Evolutionary conservation across 176 grass and related monocot genomes (phyloP), one percentile per base, ranked within the genome.

Genomic region (Calamus simplicifolius): DNA sequence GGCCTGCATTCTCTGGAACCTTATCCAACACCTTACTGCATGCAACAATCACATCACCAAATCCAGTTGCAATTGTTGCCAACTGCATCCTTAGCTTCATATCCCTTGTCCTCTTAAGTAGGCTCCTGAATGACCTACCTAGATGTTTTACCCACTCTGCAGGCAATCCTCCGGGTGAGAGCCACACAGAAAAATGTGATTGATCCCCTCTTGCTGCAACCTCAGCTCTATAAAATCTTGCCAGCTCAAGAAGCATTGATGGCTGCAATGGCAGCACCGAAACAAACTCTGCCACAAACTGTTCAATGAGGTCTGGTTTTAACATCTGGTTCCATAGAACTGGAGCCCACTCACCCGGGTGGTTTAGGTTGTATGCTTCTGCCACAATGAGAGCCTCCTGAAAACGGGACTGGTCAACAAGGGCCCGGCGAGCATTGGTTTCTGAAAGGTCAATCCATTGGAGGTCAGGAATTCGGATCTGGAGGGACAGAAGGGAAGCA

Each of bases 311-410:
- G 73, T 91, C 87, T 25, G 92, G 92, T 56, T 85, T 97, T 19
- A 87, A 63, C 92, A 90, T 91, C 56, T 79, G 83, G 58, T 83
- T 85, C 92, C 92, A 91, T 18, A 97, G 75, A 30, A 97, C 92
- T 19, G 86, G 92, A 23, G 92, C 84, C 87, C 87, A 97, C 71
- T 97, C 84, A 65, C 63, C 77, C 16, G 87, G 92, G 16, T 97
- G 92, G 59, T 95, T 95, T 81, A 97, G 68, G 54, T 21, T 77
- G 71, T 97, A 97, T 25, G 80, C 87, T 71, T 97, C 86, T 10
- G 92, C 92, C 71, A 90, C 87, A 74, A 97, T 84, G 16, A 97
- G 80, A 58, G 92, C 92, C 62, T 97, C 92, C 57, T 97, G 87
- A 62, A 97, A 97, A 59, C 92, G 80, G 56, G 83, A 90, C 80